Percentiles rank a stretch among this genome's conserved stretches.
Conservation (phyloP, 2,329 filamentous ascomycete species). For the Cordyceps militaris region DNA sequence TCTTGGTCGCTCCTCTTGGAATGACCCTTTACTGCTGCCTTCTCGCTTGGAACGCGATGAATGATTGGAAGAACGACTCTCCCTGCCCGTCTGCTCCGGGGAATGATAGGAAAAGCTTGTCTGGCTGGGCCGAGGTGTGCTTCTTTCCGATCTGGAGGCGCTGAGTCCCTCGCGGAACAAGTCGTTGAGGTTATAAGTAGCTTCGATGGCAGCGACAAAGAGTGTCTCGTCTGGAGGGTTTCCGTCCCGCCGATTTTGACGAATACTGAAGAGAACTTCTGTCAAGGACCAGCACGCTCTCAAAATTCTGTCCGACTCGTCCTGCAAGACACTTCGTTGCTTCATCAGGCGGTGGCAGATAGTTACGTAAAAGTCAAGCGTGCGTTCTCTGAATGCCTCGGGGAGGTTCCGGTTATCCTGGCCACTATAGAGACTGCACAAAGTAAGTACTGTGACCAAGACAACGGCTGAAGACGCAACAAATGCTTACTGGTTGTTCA, state of each 20-base stretch:
- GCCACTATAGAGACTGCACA: constrained; percentile 68
- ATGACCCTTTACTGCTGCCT: constrained; percentile 42
- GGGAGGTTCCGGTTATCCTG: constrained; percentile 74
- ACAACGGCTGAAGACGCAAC: not conserved
- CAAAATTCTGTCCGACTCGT: constrained; percentile 78
- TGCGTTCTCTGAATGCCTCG: constrained; percentile 80
- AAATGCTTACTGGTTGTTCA: constrained; percentile 72
- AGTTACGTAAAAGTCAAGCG: constrained; percentile 89
- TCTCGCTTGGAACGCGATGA: constrained; percentile 43
- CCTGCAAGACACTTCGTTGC: constrained; percentile 68
- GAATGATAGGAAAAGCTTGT: constrained; percentile 58
- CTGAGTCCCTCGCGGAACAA: constrained; percentile 33
- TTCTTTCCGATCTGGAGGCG: constrained; percentile 75
- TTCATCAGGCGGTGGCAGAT: constrained; percentile 96
- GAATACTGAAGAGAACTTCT: constrained; percentile 86
- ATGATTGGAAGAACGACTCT: constrained; percentile 45
- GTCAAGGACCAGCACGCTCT: constrained; percentile 84
- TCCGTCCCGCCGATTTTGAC: constrained; percentile 71
- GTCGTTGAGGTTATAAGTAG: constrained; percentile 9
- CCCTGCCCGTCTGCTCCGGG: constrained; percentile 39
- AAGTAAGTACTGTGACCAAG: not conserved
- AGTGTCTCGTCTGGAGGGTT: constrained; percentile 73
- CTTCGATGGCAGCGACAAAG: constrained; percentile 32
- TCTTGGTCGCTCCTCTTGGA: constrained; percentile 41
- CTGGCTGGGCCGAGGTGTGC: constrained; percentile 76